Evolutionary conservation across 139 green algal species (phyloP).

Genomic region (Coelastrella sp.): DNA sequence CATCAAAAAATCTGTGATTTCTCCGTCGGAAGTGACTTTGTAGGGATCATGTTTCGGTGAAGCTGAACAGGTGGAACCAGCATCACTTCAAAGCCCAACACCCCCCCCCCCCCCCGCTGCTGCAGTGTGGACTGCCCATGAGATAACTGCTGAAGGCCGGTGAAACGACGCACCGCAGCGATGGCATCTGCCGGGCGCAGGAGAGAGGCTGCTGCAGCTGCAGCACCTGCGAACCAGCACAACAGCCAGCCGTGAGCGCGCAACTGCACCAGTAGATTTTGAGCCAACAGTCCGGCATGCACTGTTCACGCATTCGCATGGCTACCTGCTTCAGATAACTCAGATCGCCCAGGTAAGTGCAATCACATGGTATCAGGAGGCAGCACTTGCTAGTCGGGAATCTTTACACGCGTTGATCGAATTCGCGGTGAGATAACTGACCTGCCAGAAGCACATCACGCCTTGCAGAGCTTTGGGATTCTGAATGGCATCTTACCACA

Average conservation of each 20-base stretch:
- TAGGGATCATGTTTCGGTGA: too few relatives aligned
- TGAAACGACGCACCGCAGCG: slow-evolving; percentile 13
- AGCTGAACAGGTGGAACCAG: too few relatives aligned
- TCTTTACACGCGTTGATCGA: background rate
- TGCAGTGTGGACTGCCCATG: too few relatives aligned
- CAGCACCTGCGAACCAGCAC: slow-evolving; percentile 23
- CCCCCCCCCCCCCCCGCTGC: too few relatives aligned
- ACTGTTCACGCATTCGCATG: background rate
- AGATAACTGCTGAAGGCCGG: too few relatives aligned
- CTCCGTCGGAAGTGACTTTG: too few relatives aligned
- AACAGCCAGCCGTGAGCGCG: background rate
- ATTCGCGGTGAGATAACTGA: background rate
- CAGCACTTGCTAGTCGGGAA: too few relatives aligned
- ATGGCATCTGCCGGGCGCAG: background rate
- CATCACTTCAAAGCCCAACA: too few relatives aligned
- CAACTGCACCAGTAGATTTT: background rate
- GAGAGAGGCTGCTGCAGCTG: slow-evolving; percentile 17
- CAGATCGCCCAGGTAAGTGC: too few relatives aligned
- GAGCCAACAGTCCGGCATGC: too few relatives aligned
- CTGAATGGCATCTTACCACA: background rate
- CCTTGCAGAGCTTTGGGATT: slow-evolving; percentile 9
- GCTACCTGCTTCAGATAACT: background rate
- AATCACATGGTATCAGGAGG: too few relatives aligned
- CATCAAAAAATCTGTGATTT: too few relatives aligned
- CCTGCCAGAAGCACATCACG: slow-evolving; percentile 44